Percentiles rank a stretch among this genome's conserved stretches.
phyloP scores from a whole-genome alignment of 1,284 basidiomycete genomes.

The Melampsora larici-populina region DNA sequence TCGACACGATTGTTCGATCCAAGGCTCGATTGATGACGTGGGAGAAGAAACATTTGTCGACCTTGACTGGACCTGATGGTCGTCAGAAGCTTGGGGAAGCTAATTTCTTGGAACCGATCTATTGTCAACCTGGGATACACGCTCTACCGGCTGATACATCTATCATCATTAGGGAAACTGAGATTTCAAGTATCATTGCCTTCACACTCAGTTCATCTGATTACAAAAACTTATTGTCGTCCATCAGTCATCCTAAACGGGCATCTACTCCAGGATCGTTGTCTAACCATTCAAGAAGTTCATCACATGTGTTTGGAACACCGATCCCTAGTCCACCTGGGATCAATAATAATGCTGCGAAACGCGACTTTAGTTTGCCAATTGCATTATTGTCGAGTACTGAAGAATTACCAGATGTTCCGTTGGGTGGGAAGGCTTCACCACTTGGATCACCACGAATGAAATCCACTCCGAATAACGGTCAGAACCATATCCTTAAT shows the following conservation, averaged over 20 bases:
- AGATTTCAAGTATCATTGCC: conserved; percentile 44
- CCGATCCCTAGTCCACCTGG: not conserved
- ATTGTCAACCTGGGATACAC: conserved; percentile 28
- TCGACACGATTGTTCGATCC: not conserved
- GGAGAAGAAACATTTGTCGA: conserved; percentile 43
- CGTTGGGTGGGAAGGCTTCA: not conserved
- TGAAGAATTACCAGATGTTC: conserved; percentile 9
- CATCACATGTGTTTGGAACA: not conserved
- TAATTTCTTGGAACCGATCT: conserved; percentile 32
- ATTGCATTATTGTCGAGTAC: not conserved
- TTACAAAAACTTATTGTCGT: conserved; percentile 36
- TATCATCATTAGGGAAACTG: conserved; percentile 43
- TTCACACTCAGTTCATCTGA: conserved; percentile 43
- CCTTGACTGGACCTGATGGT: not conserved
- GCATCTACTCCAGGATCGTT: not conserved
- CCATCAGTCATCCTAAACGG: not conserved
- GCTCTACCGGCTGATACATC: conserved; percentile 42
- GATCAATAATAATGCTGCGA: not conserved
- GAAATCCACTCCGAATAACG: not conserved
- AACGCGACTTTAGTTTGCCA: not conserved
- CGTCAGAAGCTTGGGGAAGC: not conserved
- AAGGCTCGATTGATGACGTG: conserved; percentile 40
- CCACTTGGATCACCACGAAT: not conserved
- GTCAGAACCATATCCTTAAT: not conserved
- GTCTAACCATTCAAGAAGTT: not conserved